A percentile compares a stretch with the other conserved stretches of the same genome.
These are phyloP conservation scores for Scleroderma bovista DNA, from an alignment of 768 basidiomycete species.

Conservation along the genomic window DNA sequence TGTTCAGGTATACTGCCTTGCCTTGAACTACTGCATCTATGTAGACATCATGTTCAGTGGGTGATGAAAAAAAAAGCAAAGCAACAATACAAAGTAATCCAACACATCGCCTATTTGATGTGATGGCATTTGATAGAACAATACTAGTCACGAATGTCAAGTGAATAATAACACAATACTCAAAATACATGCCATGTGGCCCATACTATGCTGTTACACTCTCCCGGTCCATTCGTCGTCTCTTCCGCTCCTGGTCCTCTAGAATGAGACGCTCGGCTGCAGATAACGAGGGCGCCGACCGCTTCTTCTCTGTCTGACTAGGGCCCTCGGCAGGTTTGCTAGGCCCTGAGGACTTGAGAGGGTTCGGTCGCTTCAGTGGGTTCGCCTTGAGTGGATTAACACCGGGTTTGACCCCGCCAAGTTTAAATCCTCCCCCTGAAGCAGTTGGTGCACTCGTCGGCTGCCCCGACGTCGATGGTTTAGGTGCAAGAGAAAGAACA, in stretches of 20 bases:
- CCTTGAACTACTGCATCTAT: no score
- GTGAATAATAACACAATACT: conserved; percentile 2
- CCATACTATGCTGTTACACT: conserved; percentile 10
- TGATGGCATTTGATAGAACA: neutral
- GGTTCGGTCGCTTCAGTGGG: conserved; percentile 68
- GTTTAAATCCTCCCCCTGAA: conserved; percentile 43
- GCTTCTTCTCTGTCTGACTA: conserved; percentile 53
- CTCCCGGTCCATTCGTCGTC: conserved; percentile 64
- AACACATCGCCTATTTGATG: no score
- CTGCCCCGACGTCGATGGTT: conserved; percentile 33
- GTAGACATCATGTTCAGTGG: no score
- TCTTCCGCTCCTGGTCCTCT: conserved; percentile 90
- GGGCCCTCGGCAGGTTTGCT: conserved; percentile 23
- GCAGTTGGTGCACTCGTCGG: conserved; percentile 27
- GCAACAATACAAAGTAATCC: no score
- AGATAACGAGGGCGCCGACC: conserved; percentile 58
- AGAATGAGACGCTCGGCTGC: conserved; percentile 82
- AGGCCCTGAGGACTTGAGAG: conserved; percentile 52
- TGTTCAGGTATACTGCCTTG: no score
- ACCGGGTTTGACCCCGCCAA: conserved; percentile 42
- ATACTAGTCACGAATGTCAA: neutral
- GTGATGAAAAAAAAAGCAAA: no score
- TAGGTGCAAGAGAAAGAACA: conserved; percentile 65
- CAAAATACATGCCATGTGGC: conserved; percentile 2
- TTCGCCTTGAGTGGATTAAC: conserved; percentile 62